Base-by-base conservation (phyloP, 306 rosid genomes). In the Vachellia collinsii region DNA sequence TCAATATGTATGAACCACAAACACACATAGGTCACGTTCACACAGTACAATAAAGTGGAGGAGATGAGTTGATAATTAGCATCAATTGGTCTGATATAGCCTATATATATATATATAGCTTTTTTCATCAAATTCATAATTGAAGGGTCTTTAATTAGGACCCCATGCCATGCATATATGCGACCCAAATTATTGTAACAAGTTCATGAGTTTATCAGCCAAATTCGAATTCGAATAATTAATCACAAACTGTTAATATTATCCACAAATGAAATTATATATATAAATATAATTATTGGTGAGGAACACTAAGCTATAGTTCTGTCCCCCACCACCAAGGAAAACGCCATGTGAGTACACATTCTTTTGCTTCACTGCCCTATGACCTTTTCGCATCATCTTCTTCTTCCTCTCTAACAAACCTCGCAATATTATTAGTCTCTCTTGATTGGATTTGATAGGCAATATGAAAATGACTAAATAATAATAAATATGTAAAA, bases 311-410 rank as follows among this genome's bases (percentile, higher is more conserved):
- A 29, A 29, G 34, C 34, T 29, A n/a, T n/a, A 65, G 6, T 19
- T 50, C 1, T 82, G 92, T 87, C 78, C 76, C 92, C 89, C 29
- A 80, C 82, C 83, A 23, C 75, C 86, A 6, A 41, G 48, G 67
- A 79, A 78, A 8, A 48, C 34, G 47, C 20, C 89, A 81, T 85
- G 78, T 89, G 83, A 47, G 66, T 51, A 58, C 81, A 70, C 87
- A 72, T 81, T 83, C 79, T 54, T 17, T 51, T 77, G 79, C 79
- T 77, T 34, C 53, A 43, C 64, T 8, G 4, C 17, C n/a, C 29
- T 56, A 22, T 42, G 11, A 7, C 38, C 0, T 13, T 39, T 41
- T 37, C 0, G 2, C 34, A 29, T 29, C 11, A 6, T 51, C 22
- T 5, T 51, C 19, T 48, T 51, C 39, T 12, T 64, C 65, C 37